Base-by-base conservation (phyloP, 495 filamentous ascomycete species). In the Penicillium crystallinum region DNA sequence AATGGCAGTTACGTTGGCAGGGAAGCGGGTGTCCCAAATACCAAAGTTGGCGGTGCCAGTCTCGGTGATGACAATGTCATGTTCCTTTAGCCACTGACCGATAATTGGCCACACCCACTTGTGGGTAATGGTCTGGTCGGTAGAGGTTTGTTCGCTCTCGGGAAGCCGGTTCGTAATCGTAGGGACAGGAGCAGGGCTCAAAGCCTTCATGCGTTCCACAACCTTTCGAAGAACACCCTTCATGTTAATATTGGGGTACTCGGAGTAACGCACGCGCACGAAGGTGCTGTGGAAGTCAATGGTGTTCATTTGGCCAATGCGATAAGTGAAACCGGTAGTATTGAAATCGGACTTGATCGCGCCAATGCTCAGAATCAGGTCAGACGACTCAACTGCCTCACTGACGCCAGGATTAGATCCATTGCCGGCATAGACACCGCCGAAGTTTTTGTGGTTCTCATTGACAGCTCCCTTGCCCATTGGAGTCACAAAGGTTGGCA, bases 401-500 rank as follows among this genome's bases (percentile, higher is more conserved):
- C 79, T 74, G 5, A 95, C 88, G 23, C 78, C 85, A 0, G 80
- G 67, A 37, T 85, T 80, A 12, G 83, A 88, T n/a, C 87, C 91
- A 55, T 81, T 79, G 15, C 91, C 91, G 6, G 87, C 86, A 66
- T 96, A 96, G 2, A 96, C 90, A 41, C 91, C 91, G 17, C 89
- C 88, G 59, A 87, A 97, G 52, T 79, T 84, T 9, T 81, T 75
- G 45, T 84, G 74, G 1, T 79, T 81, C 64, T 97, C 91, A 53
- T 96, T 78, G 43, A 96, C 81, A 7, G 86, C 89, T 36, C 91
- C 83, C 68, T 96, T 96, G 52, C 92, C 90, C 90, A 95, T 95
- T 2, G 91, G 91, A 0, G 90, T 83, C 17, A 93, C 89, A 66
- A 93, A 96, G 0, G 86, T 86, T 7, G 90, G 91, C 9, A 96